These are phyloP conservation scores for Kazachstania africana DNA, from an alignment of 805 yeast species.

Conservation along the genomic window DNA sequence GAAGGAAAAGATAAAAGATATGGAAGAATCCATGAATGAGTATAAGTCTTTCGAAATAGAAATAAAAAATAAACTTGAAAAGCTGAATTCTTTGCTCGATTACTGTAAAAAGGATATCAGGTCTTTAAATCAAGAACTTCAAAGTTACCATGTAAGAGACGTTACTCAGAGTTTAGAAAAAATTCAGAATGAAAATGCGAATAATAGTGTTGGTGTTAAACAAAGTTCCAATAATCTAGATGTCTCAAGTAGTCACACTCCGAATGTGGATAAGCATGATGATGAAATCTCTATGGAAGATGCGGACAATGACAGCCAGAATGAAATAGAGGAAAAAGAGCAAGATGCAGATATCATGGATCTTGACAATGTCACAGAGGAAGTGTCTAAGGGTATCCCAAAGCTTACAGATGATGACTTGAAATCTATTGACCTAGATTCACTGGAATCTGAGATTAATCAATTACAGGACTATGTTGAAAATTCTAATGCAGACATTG, in stretches of 20 bases:
- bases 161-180: conserved; percentile 25
- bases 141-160: conserved; percentile 41
- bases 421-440: conserved; percentile 34
- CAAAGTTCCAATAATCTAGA: neutral
- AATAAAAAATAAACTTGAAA: conserved; percentile 50
- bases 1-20: conserved; percentile 31
- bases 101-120: conserved; percentile 31
- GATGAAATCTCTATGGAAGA: neutral
- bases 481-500: conserved; percentile 54
- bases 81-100: conserved; percentile 31
- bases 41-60: conserved; percentile 59
- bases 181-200: conserved; percentile 8
- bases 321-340: neutral
- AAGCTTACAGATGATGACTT: conserved; percentile 43
- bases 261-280: neutral
- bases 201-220: neutral
- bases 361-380: conserved; percentile 22
- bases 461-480: conserved; percentile 44
- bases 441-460: conserved; percentile 40
- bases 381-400: conserved; percentile 24
- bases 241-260: neutral
- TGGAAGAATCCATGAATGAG: conserved; percentile 38
- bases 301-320: neutral
- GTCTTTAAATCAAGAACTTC: conserved; percentile 31
- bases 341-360: conserved; percentile 7